A percentile compares a stretch with the other conserved stretches of the same genome.
Evolutionary conservation across 345 rosid species (phyloP).

Genomic region (Arabidopsis arenosa): DNA sequence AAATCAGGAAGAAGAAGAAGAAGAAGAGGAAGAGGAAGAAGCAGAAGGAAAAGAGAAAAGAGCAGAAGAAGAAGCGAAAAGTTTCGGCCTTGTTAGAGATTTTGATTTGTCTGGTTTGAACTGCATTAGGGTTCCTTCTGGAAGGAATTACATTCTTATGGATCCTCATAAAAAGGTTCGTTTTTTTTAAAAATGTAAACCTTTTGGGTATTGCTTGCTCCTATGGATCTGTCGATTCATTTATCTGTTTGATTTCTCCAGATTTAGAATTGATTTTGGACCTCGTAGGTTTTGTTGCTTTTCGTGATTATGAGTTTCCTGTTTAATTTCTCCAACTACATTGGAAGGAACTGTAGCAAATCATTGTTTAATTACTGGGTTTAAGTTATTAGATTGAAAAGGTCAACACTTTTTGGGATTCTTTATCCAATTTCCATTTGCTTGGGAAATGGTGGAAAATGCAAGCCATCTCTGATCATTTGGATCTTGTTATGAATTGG

Average conservation of each 20-base stretch:
- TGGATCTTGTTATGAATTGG: background rate
- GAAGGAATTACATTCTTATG: constrained; percentile 59
- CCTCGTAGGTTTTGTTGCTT: constrained; percentile 3
- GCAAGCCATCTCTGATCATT: background rate
- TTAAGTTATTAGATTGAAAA: background rate
- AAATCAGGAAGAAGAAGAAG: constrained; percentile 38
- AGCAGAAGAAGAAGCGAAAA: constrained; percentile 22
- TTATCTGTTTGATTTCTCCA: constrained; percentile 20
- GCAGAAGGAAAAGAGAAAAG: constrained; percentile 18
- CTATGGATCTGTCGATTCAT: constrained; percentile 31
- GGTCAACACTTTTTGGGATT: background rate
- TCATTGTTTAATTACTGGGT: background rate
- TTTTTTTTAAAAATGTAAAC: background rate
- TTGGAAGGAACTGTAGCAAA: constrained; percentile 27
- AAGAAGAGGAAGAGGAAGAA: constrained; percentile 28
- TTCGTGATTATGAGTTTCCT: background rate
- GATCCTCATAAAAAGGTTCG: constrained; percentile 78
- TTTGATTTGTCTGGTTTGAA: constrained; percentile 59
- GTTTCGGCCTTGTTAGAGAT: constrained; percentile 48
- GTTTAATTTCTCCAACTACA: constrained; percentile 18
- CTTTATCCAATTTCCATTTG: background rate
- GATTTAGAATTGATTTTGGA: constrained; percentile 17
- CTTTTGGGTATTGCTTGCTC: background rate
- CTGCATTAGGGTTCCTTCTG: constrained; percentile 66
- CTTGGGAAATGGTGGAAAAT: constrained; percentile 2